Conservation (phyloP, 1,139 yeast species). For the Sugiyamaella castrensis region DNA sequence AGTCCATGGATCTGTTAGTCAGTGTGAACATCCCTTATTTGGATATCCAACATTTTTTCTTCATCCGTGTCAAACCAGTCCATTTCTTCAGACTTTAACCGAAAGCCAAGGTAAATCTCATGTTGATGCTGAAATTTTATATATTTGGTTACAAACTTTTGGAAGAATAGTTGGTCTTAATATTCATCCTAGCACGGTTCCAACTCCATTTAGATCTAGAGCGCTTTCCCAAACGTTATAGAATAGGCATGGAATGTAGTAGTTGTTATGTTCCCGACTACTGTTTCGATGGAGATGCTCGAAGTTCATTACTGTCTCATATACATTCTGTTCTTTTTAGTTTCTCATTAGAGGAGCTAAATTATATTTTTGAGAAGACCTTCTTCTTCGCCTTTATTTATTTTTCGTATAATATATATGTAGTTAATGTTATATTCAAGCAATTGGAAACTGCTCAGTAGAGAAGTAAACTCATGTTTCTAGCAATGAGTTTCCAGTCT, state of each 20-base stretch:
- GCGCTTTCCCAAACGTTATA: background rate
- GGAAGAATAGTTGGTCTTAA: conserved; percentile 26
- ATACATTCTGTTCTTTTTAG: too few species aligned
- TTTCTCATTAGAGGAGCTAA: background rate
- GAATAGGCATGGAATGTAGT: too few species aligned
- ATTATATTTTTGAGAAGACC: background rate
- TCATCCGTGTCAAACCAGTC: conserved; percentile 41
- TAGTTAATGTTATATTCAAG: too few species aligned
- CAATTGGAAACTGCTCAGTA: too few species aligned
- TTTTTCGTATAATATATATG: too few species aligned
- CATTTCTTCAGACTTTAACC: background rate
- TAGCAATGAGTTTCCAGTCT: background rate
- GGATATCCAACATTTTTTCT: conserved; percentile 36
- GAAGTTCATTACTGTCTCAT: too few species aligned
- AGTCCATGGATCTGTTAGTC: conserved; percentile 26
- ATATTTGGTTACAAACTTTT: conserved; percentile 31
- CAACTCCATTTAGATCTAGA: conserved; percentile 1
- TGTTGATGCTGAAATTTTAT: conserved; percentile 8
- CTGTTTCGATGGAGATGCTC: too few species aligned
- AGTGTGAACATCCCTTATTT: conserved; percentile 37
- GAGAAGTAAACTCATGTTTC: background rate
- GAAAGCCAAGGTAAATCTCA: background rate
- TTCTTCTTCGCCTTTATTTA: too few species aligned
- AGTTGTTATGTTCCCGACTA: too few species aligned
- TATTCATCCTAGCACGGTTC: conserved; percentile 2